Evolutionary conservation across 2,329 filamentous ascomycete species (phyloP), one percentile per base, ranked within the genome.

Genomic region (Colletotrichum brevisporum): DNA sequence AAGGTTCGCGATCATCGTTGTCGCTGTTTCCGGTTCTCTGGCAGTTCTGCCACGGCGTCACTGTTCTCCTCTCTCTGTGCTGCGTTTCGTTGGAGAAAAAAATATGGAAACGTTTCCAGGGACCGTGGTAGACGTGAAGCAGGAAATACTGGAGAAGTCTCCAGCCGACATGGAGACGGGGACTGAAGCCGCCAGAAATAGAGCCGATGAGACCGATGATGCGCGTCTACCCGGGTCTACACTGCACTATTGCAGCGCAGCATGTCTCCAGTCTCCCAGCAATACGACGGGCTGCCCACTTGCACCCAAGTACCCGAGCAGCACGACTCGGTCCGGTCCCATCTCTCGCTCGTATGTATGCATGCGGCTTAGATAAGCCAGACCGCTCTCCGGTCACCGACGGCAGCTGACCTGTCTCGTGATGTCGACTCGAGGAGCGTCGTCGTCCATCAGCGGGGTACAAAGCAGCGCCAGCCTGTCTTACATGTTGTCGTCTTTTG

Each of bases 71-170:
- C 47, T 59, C 39, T 18, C 47, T 24, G 2, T 55, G 61, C 65
- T n/a, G 54, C 54, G 59, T 66, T 55, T 26, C 13, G 48, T 27
- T 52, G 41, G 61, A 43, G 48, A 21, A 36, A 21, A 36, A 56
- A 56, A 60, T 45, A 36, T 56, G 62, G 67, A 21, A 24, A 56
- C 61, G 31, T 31, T 21, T 13, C 62, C 45, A 27, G 67, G 62
- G 57, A 53, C 62, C 45, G 55, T 43, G 51, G 62, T 56, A 50
- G n/a, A 67, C n/a, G 41, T 69, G 67, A 69, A 61, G 67, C 67
- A 67, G 15, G 21, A 60, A 62, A 67, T 41, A 61, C 55, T 66
- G 55, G 67, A 31, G 45, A 67, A 56, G 62, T 60, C 15, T 56
- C 67, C 62, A 66, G 66, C 31, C 12, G 47, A 15, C 48, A 47